Evolutionary conservation across 1,139 yeast genomes (phyloP).

Genomic region (Barnettozyma hawaiiensis): DNA sequence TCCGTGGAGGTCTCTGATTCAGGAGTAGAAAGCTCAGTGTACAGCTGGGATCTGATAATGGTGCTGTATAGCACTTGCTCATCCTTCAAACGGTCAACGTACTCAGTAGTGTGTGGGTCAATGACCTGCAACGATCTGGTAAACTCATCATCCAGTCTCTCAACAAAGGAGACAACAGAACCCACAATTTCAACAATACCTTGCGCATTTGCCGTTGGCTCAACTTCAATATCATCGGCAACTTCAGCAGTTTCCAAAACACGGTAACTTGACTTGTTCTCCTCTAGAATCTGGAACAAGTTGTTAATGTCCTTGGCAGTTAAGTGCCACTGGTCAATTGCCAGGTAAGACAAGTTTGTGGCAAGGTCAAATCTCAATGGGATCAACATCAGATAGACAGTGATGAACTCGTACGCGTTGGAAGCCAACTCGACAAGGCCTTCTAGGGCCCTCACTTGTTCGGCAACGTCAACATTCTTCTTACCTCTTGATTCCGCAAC

Average conservation of each 20-base stretch:
- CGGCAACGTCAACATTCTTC: constrained; percentile 81
- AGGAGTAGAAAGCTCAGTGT: constrained; percentile 63
- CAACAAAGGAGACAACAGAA: constrained; percentile 78
- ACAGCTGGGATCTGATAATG: constrained; percentile 79
- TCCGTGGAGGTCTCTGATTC: constrained; percentile 33
- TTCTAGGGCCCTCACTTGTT: constrained; percentile 72
- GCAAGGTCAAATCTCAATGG: constrained; percentile 85
- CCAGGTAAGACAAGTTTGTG: constrained; percentile 64
- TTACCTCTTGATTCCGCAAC: constrained; percentile 92
- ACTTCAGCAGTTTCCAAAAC: constrained; percentile 72
- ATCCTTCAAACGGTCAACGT: constrained; percentile 84
- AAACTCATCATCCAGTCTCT: constrained; percentile 93
- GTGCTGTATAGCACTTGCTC: constrained; percentile 73
- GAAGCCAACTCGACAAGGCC: constrained; percentile 46
- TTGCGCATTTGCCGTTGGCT: constrained; percentile 57
- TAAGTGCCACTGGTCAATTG: constrained; percentile 75
- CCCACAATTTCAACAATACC: constrained; percentile 80
- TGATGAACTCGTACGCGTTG: constrained; percentile 69
- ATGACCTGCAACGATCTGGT: constrained; percentile 80
- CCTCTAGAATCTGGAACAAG: constrained; percentile 65
- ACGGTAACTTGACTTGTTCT: constrained; percentile 50
- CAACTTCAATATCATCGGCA: constrained; percentile 76
- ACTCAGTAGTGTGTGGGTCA: constrained; percentile 95
- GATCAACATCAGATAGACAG: constrained; percentile 74
- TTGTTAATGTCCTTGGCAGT: constrained; percentile 57